Conservation (phyloP, 2,329 filamentous ascomycete genomes). For the Aspergillus vadensis region DNA sequence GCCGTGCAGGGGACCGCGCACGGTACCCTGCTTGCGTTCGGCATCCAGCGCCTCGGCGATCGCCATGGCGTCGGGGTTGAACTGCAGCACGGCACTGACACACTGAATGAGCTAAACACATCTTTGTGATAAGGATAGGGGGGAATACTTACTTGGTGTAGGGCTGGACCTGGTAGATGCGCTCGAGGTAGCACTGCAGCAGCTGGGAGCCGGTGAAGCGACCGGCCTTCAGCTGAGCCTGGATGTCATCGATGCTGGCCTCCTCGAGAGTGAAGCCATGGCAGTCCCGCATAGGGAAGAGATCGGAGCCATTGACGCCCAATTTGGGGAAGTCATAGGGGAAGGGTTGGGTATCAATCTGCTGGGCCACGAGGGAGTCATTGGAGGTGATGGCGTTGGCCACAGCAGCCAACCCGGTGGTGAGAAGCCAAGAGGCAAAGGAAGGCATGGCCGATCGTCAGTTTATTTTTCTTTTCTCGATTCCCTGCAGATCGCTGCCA, state of each 20-base stretch:
- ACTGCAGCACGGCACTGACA: slow-evolving; percentile 55
- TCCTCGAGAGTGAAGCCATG: slow-evolving; percentile 65
- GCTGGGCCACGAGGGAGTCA: slow-evolving; percentile 35
- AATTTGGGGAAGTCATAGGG: slow-evolving; percentile 43
- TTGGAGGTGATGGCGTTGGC: slow-evolving; percentile 10
- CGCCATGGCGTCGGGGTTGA: slow-evolving; percentile 66
- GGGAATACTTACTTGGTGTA: slow-evolving; percentile 59
- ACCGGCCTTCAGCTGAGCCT: slow-evolving; percentile 58
- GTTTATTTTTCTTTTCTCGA: too few species aligned
- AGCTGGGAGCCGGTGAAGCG: slow-evolving; percentile 61
- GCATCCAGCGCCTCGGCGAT: slow-evolving; percentile 64
- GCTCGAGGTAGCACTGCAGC: slow-evolving; percentile 62
- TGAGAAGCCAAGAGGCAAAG: slow-evolving; percentile 14
- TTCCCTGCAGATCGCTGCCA: neutral
- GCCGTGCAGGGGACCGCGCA: slow-evolving; percentile 70
- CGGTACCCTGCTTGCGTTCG: slow-evolving; percentile 58
- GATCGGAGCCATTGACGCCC: slow-evolving; percentile 32
- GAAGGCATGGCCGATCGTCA: neutral
- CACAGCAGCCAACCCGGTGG: slow-evolving; percentile 24
- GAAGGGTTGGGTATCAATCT: slow-evolving; percentile 35
- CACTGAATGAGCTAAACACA: neutral
- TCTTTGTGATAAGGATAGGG: neutral
- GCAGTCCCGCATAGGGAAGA: slow-evolving; percentile 67
- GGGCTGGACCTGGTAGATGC: slow-evolving; percentile 62
- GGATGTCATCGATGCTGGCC: slow-evolving; percentile 69